phyloP scores from a whole-genome alignment of 129 eudicot species.

The Erigeron canadensis region DNA sequence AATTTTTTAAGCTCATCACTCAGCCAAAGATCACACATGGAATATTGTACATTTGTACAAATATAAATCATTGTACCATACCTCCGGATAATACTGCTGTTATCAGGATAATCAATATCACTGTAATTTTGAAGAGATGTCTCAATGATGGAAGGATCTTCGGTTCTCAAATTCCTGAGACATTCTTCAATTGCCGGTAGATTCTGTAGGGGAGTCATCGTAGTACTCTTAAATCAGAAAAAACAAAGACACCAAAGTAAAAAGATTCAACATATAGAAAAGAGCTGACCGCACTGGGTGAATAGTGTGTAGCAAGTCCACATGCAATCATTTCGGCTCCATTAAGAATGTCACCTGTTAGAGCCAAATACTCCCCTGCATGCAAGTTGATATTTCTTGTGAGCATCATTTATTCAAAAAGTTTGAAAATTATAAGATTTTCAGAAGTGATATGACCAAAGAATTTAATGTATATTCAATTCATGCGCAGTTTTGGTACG shows the following conservation, averaged over 20 bases:
- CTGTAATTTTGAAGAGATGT: slow-evolving; percentile 49
- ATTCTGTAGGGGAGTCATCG: slow-evolving; percentile 41
- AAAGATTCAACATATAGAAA: background rate
- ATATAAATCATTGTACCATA: background rate
- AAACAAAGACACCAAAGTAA: background rate
- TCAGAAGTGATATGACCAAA: background rate
- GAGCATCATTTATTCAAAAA: too few species aligned
- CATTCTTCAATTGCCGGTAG: slow-evolving; percentile 69
- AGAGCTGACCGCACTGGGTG: slow-evolving; percentile 47
- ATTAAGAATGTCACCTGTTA: slow-evolving; percentile 70
- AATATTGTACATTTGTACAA: background rate
- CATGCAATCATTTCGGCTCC: slow-evolving; percentile 87
- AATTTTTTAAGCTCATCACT: background rate
- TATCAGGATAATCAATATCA: slow-evolving; percentile 56
- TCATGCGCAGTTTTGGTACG: slow-evolving; percentile 2
- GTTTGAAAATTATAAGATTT: background rate
- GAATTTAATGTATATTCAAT: background rate
- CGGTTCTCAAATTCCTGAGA: slow-evolving; percentile 55
- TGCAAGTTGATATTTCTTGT: background rate
- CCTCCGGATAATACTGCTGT: slow-evolving; percentile 40
- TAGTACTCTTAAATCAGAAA: background rate
- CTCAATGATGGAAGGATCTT: slow-evolving; percentile 82
- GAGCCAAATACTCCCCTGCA: slow-evolving; percentile 85
- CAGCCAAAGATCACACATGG: background rate
- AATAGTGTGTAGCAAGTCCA: slow-evolving; percentile 92